These are phyloP conservation scores for Diaporthe ampelina DNA, from an alignment of 2,329 filamentous ascomycete genomes.

Conservation along the genomic window DNA sequence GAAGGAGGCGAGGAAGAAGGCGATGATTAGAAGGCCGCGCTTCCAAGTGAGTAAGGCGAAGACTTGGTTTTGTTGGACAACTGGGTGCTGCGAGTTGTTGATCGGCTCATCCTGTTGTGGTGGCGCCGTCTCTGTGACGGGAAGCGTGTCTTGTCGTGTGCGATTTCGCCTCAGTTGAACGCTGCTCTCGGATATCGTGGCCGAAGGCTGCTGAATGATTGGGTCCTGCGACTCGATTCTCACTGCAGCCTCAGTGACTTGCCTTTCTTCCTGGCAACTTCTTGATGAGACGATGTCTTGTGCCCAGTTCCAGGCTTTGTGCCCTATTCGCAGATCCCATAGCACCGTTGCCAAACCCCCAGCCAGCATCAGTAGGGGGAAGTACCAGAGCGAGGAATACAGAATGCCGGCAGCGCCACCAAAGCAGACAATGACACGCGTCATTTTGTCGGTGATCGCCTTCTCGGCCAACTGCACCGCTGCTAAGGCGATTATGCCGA, in stretches of 20 bases:
- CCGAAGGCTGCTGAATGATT: neutral
- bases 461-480: slow-evolving; percentile 6
- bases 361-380: slow-evolving; percentile 72
- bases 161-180: neutral
- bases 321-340: slow-evolving; percentile 64
- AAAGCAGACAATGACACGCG: neutral
- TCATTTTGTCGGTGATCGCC: neutral
- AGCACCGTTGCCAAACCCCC: slow-evolving; percentile 66
- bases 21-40: slow-evolving; percentile 57
- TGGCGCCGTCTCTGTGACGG: slow-evolving; percentile 5
- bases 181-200: neutral
- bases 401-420: slow-evolving; percentile 63
- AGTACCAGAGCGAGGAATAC: slow-evolving; percentile 83
- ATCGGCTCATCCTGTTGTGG: neutral
- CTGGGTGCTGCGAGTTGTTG: slow-evolving; percentile 32
- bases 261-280: neutral
- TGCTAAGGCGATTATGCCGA: slow-evolving; percentile 57
- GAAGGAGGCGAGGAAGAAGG: slow-evolving; percentile 69
- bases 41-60: slow-evolving; percentile 57
- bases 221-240: slow-evolving; percentile 1
- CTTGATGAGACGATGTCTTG: neutral
- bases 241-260: neutral
- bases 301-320: neutral
- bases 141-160: neutral
- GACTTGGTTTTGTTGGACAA: neutral